Conservation (phyloP, 306 rosid species). For the Corylus americana region DNA sequence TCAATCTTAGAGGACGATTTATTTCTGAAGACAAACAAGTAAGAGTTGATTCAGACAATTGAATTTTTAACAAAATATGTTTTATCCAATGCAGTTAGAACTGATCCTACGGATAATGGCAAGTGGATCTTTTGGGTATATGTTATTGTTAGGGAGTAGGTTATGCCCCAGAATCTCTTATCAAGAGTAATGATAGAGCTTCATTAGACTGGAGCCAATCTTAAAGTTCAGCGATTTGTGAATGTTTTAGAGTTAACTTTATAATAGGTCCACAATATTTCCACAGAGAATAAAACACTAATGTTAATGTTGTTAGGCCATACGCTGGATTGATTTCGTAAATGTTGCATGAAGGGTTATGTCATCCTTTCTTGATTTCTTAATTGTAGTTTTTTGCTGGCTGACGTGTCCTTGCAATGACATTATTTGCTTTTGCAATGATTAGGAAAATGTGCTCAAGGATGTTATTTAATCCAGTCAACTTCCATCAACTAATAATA, state of each 20-base stretch:
- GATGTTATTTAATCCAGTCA: slow-evolving; percentile 14
- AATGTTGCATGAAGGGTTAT: neutral
- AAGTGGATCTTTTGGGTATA: neutral
- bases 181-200: neutral
- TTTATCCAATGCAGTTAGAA: neutral
- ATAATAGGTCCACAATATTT: neutral
- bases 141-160: neutral
- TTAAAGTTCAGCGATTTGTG: neutral
- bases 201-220: neutral
- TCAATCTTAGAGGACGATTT: neutral
- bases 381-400: slow-evolving; percentile 2
- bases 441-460: slow-evolving; percentile 51
- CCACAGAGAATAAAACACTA: neutral
- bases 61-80: neutral
- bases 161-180: neutral
- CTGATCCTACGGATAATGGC: neutral
- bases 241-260: neutral
- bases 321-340: slow-evolving; percentile 2
- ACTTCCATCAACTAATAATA: too few relatives aligned
- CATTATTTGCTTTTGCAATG: slow-evolving; percentile 10
- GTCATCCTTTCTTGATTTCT: neutral
- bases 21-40: neutral
- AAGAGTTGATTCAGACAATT: neutral
- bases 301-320: neutral
- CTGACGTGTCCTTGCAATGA: slow-evolving; percentile 11